These are phyloP conservation scores for Candida coquimbonensis DNA, from an alignment of 805 yeast genomes.

Conservation along the genomic window DNA sequence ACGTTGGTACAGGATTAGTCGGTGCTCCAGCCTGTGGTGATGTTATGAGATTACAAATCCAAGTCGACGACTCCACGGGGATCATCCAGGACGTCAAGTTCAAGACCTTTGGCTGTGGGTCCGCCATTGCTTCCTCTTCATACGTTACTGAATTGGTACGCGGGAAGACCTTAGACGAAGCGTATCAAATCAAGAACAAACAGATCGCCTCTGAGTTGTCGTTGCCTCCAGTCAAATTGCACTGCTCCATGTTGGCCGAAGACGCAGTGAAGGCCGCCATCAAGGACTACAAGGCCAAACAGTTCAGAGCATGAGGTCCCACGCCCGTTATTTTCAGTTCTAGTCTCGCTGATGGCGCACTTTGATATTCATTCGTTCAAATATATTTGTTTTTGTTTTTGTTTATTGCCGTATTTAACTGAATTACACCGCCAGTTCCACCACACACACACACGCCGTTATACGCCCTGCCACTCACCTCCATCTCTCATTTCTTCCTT, in stretches of 20 bases:
- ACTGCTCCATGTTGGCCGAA: constrained; percentile 98
- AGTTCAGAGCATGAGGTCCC: constrained; percentile 27
- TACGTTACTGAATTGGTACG: constrained; percentile 93
- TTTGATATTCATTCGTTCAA: too few relatives aligned
- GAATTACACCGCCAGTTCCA: too few relatives aligned
- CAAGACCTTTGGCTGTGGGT: constrained; percentile 99
- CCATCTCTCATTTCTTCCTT: too few relatives aligned
- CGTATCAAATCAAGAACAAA: constrained; percentile 86
- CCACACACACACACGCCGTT: too few relatives aligned
- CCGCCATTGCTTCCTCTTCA: constrained; percentile 94
- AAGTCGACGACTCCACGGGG: constrained; percentile 87
- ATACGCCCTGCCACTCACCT: too few relatives aligned
- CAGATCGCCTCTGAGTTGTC: constrained; percentile 91
- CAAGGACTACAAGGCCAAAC: constrained; percentile 87
- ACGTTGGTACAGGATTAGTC: constrained; percentile 94
- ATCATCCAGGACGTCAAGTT: constrained; percentile 91
- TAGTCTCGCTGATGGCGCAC: not conserved
- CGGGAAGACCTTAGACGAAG: constrained; percentile 92
- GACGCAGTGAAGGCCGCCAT: constrained; percentile 98
- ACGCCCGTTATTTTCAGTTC: too few relatives aligned
- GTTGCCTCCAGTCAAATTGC: constrained; percentile 94
- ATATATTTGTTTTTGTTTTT: too few relatives aligned
- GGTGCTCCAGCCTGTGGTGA: constrained; percentile 99
- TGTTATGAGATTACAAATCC: constrained; percentile 94
- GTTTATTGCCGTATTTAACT: too few relatives aligned